Conservation (phyloP, 345 rosid genomes). For the Hibiscus trionum region DNA sequence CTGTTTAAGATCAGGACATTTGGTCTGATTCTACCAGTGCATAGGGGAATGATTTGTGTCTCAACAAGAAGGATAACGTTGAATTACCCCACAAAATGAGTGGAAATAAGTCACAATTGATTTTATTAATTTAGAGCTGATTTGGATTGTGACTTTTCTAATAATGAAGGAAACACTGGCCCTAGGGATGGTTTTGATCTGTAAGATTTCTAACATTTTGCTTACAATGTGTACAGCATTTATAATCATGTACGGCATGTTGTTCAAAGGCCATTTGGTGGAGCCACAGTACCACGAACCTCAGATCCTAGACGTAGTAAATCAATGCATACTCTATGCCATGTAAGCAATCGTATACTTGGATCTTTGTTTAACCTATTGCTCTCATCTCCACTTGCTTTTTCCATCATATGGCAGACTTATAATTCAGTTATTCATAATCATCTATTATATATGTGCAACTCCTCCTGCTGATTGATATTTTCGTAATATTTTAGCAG, state of each 20-base stretch:
- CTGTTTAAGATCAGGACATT: background rate
- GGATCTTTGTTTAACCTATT: background rate
- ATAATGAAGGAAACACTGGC: background rate
- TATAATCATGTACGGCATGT: slow-evolving; percentile 46
- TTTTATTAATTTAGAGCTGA: background rate
- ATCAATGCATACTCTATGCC: slow-evolving; percentile 12
- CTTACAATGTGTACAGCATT: background rate
- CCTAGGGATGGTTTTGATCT: background rate
- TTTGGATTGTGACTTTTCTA: background rate
- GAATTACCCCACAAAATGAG: background rate
- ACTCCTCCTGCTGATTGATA: slow-evolving; percentile 1
- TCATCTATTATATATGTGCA: background rate
- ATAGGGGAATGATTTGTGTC: background rate
- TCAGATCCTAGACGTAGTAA: slow-evolving; percentile 19
- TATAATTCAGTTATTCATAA: slow-evolving; percentile 4
- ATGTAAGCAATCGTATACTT: slow-evolving; percentile 22
- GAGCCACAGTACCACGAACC: slow-evolving; percentile 5
- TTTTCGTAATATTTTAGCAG: slow-evolving; percentile 21
- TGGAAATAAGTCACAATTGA: background rate
- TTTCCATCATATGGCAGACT: background rate
- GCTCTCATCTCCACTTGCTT: background rate
- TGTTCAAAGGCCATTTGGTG: background rate
- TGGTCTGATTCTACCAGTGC: background rate
- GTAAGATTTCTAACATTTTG: slow-evolving; percentile 1
- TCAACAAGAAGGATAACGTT: background rate